Base-by-base conservation (phyloP, 495 filamentous ascomycete species). In the Daldinia childiae region DNA sequence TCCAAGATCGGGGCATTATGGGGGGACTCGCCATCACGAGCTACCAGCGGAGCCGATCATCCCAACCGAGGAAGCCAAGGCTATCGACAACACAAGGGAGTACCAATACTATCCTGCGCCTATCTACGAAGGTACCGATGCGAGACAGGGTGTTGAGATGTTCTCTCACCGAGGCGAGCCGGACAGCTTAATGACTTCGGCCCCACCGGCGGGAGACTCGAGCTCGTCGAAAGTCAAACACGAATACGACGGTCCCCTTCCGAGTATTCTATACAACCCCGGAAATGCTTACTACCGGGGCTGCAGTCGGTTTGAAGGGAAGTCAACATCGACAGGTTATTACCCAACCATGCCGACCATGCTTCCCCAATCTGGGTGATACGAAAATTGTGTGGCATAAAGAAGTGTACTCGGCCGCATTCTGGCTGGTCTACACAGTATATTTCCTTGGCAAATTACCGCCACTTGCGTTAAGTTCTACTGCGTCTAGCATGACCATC, bases 31-130 rank as follows among this genome's bases (percentile, higher is more conserved):
- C 51, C 82, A 82, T 58, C 82, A 80, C 38, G 80, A 82, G 11
- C 64, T 83, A 24, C 79, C 77, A 8, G 75, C 79, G 56, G 82
- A 86, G 34, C 76, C 78, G 4, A 78, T 82, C 57, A 82, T 85
- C 36, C 77, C 82, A 3, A 38, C 82, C 12, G 83, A 86, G 0
- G 82, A 86, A 4, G 79, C 76, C 5, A 86, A 85, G 45, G 76
- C 77, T 0, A 83, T 86, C 34, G 76, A 80, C 0, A 78, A 67
- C 21, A 66, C 79, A 15, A 86, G 84, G 58, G 81, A 76, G 0
- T 85, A 85, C 57, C 79, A 83, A 38, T 85, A 85, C 65, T 86
- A 83, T 64, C 81, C 83, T 0, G 74, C 77, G 0, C 71, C 81
- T 14, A 78, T 84, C 32, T 84, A 83, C 73, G 83, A 85, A 51